A percentile compares a stretch with the other conserved stretches of the same genome.
phyloP scores from a whole-genome alignment of 257 asterid species.

The Catharanthus roseus region DNA sequence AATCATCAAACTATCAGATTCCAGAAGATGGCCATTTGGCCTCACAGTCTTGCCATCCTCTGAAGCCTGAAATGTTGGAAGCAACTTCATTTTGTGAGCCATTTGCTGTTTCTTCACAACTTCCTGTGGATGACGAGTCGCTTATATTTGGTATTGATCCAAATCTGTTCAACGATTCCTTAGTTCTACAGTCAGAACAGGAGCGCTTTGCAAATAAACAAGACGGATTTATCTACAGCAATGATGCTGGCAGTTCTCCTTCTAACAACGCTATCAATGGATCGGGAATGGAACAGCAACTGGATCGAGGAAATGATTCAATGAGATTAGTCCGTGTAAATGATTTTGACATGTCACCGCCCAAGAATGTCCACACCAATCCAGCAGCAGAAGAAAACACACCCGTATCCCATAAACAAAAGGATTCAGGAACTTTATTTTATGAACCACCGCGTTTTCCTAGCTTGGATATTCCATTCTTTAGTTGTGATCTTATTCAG shows the following conservation, averaged over 20 bases:
- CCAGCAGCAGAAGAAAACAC: slow-evolving; percentile 30
- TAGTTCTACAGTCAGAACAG: slow-evolving; percentile 32
- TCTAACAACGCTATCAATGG: slow-evolving; percentile 21
- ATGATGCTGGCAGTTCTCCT: slow-evolving; percentile 34
- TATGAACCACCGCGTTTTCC: slow-evolving; percentile 97
- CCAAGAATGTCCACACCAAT: slow-evolving; percentile 34
- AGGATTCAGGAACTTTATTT: slow-evolving; percentile 58
- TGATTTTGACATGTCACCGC: slow-evolving; percentile 42
- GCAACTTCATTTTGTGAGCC: slow-evolving; percentile 41
- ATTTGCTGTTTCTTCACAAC: slow-evolving; percentile 30
- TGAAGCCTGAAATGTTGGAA: slow-evolving; percentile 36
- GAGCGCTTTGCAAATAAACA: slow-evolving; percentile 30
- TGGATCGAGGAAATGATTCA: slow-evolving; percentile 34
- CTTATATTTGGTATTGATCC: slow-evolving; percentile 33
- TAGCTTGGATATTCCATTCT: slow-evolving; percentile 78
- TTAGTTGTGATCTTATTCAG: slow-evolving; percentile 86
- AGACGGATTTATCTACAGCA: slow-evolving; percentile 33
- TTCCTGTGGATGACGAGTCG: slow-evolving; percentile 32
- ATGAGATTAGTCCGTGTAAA: slow-evolving; percentile 45
- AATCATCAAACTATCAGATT: slow-evolving; percentile 43
- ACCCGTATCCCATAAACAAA: slow-evolving; percentile 30
- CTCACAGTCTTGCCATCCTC: slow-evolving; percentile 35
- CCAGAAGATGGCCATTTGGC: slow-evolving; percentile 40
- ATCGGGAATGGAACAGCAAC: slow-evolving; percentile 20
- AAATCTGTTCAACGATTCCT: slow-evolving; percentile 34